A percentile compares a stretch with the other conserved stretches of the same genome.
phyloP scores from a whole-genome alignment of 371 early-diverging fungal species.

The Apophysomyces elegans region DNA sequence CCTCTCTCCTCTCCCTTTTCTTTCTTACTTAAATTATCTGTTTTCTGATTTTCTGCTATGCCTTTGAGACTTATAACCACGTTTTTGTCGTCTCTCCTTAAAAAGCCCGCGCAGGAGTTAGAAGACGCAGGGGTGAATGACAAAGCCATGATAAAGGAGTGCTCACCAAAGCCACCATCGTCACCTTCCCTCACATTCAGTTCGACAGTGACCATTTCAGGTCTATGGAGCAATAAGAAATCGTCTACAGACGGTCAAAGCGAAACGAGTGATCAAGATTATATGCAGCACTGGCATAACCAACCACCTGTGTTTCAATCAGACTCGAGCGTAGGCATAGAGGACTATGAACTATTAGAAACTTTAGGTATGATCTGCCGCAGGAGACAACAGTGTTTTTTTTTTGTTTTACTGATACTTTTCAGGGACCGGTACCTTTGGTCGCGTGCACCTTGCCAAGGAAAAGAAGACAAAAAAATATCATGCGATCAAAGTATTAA shows the following conservation, averaged over 20 bases:
- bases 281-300: slow-evolving; percentile 38
- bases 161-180: slow-evolving; percentile 9
- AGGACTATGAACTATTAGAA: slow-evolving; percentile 67
- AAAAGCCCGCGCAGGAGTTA: slow-evolving; percentile 1
- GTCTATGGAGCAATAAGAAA: slow-evolving; percentile 29
- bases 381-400: slow-evolving; percentile 9
- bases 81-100: slow-evolving; percentile 10
- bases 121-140: slow-evolving; percentile 11
- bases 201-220: slow-evolving; percentile 38
- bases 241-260: slow-evolving; percentile 24
- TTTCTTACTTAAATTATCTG: neutral
- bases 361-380: slow-evolving; percentile 61
- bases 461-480: slow-evolving; percentile 61
- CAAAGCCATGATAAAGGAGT: slow-evolving; percentile 5
- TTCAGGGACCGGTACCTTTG: slow-evolving; percentile 94
- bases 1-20: neutral
- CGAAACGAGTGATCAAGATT: slow-evolving; percentile 34
- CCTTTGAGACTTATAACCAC: slow-evolving; percentile 6
- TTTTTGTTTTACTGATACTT: slow-evolving; percentile 16
- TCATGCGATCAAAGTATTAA: slow-evolving; percentile 94
- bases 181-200: slow-evolving; percentile 32
- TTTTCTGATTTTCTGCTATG: neutral
- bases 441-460: slow-evolving; percentile 87
- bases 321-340: slow-evolving; percentile 24
- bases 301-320: slow-evolving; percentile 41